Conservation (phyloP, 768 basidiomycete species). For the Rhodotorula kratochvilovae region DNA sequence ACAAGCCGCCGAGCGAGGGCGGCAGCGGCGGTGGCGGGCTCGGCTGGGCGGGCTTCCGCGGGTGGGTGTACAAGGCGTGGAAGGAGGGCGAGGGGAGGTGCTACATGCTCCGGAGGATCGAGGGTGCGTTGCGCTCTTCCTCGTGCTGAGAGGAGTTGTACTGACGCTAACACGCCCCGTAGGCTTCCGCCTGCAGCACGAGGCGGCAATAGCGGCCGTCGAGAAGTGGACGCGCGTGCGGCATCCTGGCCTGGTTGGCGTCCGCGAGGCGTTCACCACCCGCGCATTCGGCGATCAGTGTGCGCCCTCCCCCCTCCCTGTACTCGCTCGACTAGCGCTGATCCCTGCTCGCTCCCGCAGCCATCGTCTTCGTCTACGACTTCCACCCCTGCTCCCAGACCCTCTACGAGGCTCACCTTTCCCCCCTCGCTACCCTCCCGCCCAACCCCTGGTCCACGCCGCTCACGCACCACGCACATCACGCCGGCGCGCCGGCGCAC, state of each 20-base stretch:
- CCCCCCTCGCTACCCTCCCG: constrained; percentile 44
- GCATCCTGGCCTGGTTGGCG: constrained; percentile 77
- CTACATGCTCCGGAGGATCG: constrained; percentile 75
- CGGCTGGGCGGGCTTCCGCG: constrained; percentile 60
- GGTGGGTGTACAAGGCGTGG: constrained; percentile 76
- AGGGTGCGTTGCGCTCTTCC: constrained; percentile 58
- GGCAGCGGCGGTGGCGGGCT: neutral
- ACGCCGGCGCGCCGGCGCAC: constrained; percentile 19
- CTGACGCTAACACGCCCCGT: too few relatives aligned
- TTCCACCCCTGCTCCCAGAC: constrained; percentile 81
- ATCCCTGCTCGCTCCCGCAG: constrained; percentile 51
- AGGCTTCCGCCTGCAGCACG: constrained; percentile 81
- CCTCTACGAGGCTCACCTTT: constrained; percentile 69
- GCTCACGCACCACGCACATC: constrained; percentile 65
- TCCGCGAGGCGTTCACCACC: constrained; percentile 93
- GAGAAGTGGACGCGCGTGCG: constrained; percentile 78
- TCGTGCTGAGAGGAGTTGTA: neutral
- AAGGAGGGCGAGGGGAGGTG: constrained; percentile 69
- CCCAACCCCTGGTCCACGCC: constrained; percentile 39
- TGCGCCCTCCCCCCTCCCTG: constrained; percentile 49
- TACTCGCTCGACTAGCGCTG: neutral
- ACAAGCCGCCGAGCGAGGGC: constrained; percentile 45
- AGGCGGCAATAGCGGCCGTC: constrained; percentile 72
- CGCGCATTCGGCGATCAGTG: constrained; percentile 87
- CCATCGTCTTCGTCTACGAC: constrained; percentile 84